A percentile compares a stretch with the other conserved stretches of the same genome.
Evolutionary conservation across 306 rosid genomes (phyloP).

Genomic region (Fragaria vesca): DNA sequence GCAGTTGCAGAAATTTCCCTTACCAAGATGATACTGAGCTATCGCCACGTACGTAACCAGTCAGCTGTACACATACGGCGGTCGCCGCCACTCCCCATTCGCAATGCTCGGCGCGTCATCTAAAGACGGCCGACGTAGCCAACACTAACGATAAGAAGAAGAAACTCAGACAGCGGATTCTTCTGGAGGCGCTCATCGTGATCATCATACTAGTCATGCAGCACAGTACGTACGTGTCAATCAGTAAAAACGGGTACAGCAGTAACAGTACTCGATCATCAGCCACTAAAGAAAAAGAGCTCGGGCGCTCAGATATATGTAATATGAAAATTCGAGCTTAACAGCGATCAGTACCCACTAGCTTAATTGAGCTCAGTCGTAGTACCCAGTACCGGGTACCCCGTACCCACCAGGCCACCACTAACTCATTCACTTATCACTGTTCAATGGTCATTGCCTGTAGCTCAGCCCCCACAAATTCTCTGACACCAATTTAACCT

Average conservation of each 20-base stretch:
- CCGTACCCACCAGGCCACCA: neutral
- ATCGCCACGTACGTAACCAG: neutral
- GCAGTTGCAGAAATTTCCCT: neutral
- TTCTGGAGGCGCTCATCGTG: neutral
- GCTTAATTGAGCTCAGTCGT: neutral
- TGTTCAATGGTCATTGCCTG: neutral
- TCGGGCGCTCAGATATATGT: neutral
- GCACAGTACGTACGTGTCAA: neutral
- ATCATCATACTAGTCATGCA: neutral
- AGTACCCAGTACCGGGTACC: neutral
- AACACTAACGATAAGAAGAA: neutral
- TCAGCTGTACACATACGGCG: neutral
- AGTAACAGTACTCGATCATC: neutral
- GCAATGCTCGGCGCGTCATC: neutral
- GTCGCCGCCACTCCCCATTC: neutral
- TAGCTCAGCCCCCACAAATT: neutral
- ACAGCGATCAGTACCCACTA: conserved; percentile 5
- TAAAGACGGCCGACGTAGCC: no score
- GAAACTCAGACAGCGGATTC: conserved; percentile 20
- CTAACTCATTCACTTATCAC: neutral
- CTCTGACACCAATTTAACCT: neutral
- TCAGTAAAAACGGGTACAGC: neutral
- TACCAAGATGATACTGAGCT: neutral
- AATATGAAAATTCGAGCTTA: conserved; percentile 23
- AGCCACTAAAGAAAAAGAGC: neutral